phyloP scores from a whole-genome alignment of 2,329 filamentous ascomycete species.

The Colletotrichum ledebouriae region DNA sequence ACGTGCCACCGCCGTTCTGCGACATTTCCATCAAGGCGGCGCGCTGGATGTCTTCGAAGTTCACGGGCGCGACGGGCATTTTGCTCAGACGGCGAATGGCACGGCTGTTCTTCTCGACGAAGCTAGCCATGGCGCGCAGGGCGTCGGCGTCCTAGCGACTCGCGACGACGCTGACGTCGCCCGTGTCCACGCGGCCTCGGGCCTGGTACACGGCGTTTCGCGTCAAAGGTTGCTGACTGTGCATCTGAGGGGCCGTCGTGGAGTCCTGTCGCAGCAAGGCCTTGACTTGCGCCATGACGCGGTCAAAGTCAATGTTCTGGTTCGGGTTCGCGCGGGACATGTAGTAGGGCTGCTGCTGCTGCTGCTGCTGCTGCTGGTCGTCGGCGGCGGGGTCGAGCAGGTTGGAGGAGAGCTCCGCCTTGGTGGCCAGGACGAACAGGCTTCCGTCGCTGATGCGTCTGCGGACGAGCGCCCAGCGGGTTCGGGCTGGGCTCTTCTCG shows the following conservation, averaged over 20 bases:
- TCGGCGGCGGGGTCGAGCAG: constrained; percentile 42
- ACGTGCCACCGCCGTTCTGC: constrained; percentile 7
- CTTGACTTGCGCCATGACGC: constrained; percentile 58
- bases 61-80: constrained; percentile 51
- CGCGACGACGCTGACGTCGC: constrained; percentile 55
- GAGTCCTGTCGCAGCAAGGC: constrained; percentile 47
- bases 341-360: constrained; percentile 47
- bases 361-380: too few relatives aligned
- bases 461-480: constrained; percentile 64
- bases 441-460: constrained; percentile 63
- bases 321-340: constrained; percentile 45
- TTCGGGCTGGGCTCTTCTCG: constrained; percentile 65
- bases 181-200: constrained; percentile 51
- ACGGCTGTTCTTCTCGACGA: constrained; percentile 58
- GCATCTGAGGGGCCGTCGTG: constrained; percentile 37
- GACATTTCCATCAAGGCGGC: constrained; percentile 45
- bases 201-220: constrained; percentile 59
- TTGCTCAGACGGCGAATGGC: constrained; percentile 58
- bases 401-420: constrained; percentile 49
- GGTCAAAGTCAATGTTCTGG: constrained; percentile 59
- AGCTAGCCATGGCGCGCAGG: constrained; percentile 59
- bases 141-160: constrained; percentile 57
- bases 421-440: constrained; percentile 63
- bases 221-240: constrained; percentile 46
- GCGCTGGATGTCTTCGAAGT: constrained; percentile 50